Evolutionary conservation across 2,329 filamentous ascomycete species (phyloP), one percentile per base, ranked within the genome.

Genomic region (Talaromyces verruculosus): DNA sequence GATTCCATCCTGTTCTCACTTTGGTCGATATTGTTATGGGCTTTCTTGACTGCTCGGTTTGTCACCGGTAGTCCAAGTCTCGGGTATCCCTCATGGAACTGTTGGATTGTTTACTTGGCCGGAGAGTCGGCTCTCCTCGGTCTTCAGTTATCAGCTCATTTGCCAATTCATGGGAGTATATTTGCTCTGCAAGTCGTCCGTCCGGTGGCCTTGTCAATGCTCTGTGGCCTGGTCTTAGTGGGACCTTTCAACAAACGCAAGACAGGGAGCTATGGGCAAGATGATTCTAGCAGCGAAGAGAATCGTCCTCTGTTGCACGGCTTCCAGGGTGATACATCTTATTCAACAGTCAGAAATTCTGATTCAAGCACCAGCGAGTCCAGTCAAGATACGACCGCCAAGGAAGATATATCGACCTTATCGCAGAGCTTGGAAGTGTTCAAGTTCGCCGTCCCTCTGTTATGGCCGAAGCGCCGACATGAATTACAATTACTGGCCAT

Each of bases 361-460:
- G 28, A 25, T 28, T 33, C 55, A 2, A 19, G 11, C n/a, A 33
- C 30, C 37, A 35, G 35, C 25, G 60, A 30, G 8, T 39, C 53
- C 10, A 51, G 37, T 39, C 53, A 49, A 41, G 51, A 63, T n/a
- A 39, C 11, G 22, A 43, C 47, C 41, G n/a, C 25, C 22, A 47
- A 51, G 41, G 51, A 64, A 60, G 61, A 19, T 5, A 45, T 19
- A 37, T 47, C 51, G 13, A 43, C 28, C 41, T 58, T 47, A 8
- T 45, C 61, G 33, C 49, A 63, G 35, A 59, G 49, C n/a, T 39
- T 33, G 10, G 43, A 59, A 39, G 58, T 62, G 28, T 11, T 39
- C 15, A 65, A 89, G 86, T 79, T 94, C 41, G 89, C 96, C 74
- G 81, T 93, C 33, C 91, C 91, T 0, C 91, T 92, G 72, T 82